Percentiles rank a stretch among this genome's conserved stretches.
These are phyloP conservation scores for Iris pallida DNA, from an alignment of 116 monocot species.

Conservation along the genomic window DNA sequence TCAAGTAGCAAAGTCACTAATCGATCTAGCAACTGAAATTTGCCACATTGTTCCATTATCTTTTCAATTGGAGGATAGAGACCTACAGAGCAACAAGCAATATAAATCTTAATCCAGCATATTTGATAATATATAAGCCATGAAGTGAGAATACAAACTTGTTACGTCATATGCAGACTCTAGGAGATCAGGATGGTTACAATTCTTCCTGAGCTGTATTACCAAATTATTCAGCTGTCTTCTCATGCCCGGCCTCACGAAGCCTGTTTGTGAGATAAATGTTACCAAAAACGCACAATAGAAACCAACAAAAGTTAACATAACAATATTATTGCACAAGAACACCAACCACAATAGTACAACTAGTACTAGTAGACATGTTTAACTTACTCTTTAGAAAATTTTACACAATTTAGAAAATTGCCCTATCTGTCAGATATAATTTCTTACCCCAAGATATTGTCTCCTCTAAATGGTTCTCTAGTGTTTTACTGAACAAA, in stretches of 20 bases:
- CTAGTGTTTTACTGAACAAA: slow-evolving; percentile 59
- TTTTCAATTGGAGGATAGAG: slow-evolving; percentile 68
- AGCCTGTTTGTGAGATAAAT: slow-evolving; percentile 16
- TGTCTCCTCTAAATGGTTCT: slow-evolving; percentile 38
- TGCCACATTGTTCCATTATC: slow-evolving; percentile 80
- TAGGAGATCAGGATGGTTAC: slow-evolving; percentile 84
- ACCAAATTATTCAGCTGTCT: slow-evolving; percentile 66
- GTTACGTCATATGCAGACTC: slow-evolving; percentile 50
- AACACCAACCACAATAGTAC: neutral
- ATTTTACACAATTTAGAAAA: neutral
- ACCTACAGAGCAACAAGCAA: slow-evolving; percentile 21
- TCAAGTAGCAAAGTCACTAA: slow-evolving; percentile 59
- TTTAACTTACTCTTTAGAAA: neutral
- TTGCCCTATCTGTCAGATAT: neutral
- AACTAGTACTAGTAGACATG: neutral
- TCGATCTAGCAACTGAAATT: slow-evolving; percentile 73
- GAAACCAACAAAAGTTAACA: neutral
- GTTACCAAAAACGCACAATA: neutral
- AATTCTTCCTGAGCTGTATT: slow-evolving; percentile 80
- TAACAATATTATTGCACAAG: neutral
- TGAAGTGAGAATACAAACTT: slow-evolving; percentile 20
- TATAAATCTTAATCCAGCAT: too few species aligned
- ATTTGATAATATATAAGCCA: too few species aligned
- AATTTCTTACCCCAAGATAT: slow-evolving; percentile 21
- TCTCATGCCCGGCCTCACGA: slow-evolving; percentile 49